Evolutionary conservation across 2,329 filamentous ascomycete species (phyloP).

Genomic region (Colletotrichum sp.): DNA sequence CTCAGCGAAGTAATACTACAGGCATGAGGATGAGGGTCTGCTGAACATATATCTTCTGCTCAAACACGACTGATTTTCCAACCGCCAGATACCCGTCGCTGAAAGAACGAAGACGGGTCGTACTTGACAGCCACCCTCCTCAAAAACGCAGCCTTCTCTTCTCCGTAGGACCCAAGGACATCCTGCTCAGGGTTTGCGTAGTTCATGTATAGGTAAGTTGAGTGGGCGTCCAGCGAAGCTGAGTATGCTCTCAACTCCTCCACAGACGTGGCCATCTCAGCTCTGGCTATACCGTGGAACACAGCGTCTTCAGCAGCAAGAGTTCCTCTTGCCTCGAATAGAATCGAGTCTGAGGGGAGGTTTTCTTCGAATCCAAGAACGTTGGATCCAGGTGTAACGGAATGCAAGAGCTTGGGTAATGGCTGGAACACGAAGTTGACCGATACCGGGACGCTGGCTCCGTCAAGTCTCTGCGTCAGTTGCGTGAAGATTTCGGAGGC

Average conservation of each 20-base stretch:
- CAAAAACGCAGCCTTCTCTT: background rate
- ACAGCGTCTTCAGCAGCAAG: background rate
- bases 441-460: background rate
- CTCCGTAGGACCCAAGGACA: background rate
- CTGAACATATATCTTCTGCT: no score
- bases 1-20: no score
- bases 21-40: no score
- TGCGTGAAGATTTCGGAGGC: background rate
- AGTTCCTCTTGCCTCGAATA: background rate
- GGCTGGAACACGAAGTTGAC: constrained; percentile 19
- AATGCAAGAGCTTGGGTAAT: constrained; percentile 10
- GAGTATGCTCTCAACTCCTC: background rate
- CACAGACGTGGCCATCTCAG: background rate
- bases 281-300: background rate
- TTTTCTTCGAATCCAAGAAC: constrained; percentile 1
- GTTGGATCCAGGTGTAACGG: constrained; percentile 1
- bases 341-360: background rate
- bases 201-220: constrained; percentile 10
- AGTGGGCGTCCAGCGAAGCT: background rate
- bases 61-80: background rate
- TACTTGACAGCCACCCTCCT: constrained; percentile 2
- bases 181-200: constrained; percentile 9
- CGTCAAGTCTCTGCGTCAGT: background rate
- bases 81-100: background rate
- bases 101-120: constrained; percentile 30